These are phyloP conservation scores for Saturnispora mendoncae DNA, from an alignment of 805 yeast species.

Conservation along the genomic window DNA sequence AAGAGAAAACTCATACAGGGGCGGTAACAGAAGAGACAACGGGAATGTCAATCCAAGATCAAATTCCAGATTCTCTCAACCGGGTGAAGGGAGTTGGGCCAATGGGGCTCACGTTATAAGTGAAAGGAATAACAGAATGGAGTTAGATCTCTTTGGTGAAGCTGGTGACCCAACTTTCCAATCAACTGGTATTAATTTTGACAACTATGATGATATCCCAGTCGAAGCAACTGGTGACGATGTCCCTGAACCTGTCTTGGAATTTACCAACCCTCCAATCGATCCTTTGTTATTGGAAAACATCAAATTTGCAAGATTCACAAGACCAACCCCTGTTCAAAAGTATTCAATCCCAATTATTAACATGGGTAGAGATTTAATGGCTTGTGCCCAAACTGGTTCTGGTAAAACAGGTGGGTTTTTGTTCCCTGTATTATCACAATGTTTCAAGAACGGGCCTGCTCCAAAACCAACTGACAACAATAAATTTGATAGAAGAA, in stretches of 20 bases:
- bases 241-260: constrained; percentile 86
- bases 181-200: constrained; percentile 96
- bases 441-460: constrained; percentile 86
- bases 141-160: constrained; percentile 76
- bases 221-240: constrained; percentile 95
- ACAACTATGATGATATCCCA: constrained; percentile 96
- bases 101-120: constrained; percentile 88
- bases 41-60: neutral
- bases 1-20: constrained; percentile 22
- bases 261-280: constrained; percentile 88
- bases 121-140: constrained; percentile 57
- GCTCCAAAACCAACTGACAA: constrained; percentile 42
- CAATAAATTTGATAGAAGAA: constrained; percentile 48
- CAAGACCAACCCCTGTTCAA: constrained; percentile 95
- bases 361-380: constrained; percentile 61
- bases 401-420: constrained; percentile 99
- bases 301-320: constrained; percentile 80
- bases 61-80: constrained; percentile 22
- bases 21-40: neutral
- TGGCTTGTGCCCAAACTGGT: constrained; percentile 98
- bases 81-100: constrained; percentile 70
- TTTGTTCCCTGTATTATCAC: constrained; percentile 92
- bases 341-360: constrained; percentile 79
- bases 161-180: constrained; percentile 68
- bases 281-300: constrained; percentile 80